Conservation (phyloP, 164 flowering plant species). For the Umbilicus rupestris region DNA sequence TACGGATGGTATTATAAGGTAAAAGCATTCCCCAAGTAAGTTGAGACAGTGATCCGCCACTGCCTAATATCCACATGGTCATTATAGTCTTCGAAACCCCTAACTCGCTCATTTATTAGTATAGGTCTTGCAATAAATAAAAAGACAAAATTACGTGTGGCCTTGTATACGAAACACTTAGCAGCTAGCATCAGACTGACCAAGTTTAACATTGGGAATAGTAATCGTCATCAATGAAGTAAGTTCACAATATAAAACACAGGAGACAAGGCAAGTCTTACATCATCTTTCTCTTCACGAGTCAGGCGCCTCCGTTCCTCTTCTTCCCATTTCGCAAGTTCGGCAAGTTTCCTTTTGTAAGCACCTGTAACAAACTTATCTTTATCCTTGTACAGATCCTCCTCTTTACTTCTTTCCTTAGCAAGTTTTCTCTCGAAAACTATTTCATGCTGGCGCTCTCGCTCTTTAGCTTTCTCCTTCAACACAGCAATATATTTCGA, state of each 20-base stretch:
- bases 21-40: too few species aligned
- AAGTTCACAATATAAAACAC: neutral
- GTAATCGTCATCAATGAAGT: neutral
- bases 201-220: neutral
- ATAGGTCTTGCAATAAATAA: neutral
- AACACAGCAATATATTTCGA: conserved; percentile 48
- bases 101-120: neutral
- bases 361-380: conserved; percentile 80
- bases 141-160: neutral
- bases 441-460: conserved; percentile 62
- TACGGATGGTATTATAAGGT: too few species aligned
- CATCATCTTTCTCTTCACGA: conserved; percentile 64
- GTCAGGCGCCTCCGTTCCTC: conserved; percentile 54
- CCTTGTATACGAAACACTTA: neutral
- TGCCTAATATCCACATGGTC: neutral
- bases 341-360: conserved; percentile 76
- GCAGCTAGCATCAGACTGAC: neutral
- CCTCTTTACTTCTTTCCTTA: conserved; percentile 72
- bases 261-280: conserved; percentile 19
- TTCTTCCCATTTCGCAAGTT: conserved; percentile 67
- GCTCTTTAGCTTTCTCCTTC: conserved; percentile 47
- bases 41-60: neutral
- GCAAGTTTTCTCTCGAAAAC: conserved; percentile 63
- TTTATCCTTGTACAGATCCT: conserved; percentile 63
- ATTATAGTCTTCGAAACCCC: neutral